phyloP scores from a whole-genome alignment of 257 asterid species.

The Scutellaria galericulata region DNA sequence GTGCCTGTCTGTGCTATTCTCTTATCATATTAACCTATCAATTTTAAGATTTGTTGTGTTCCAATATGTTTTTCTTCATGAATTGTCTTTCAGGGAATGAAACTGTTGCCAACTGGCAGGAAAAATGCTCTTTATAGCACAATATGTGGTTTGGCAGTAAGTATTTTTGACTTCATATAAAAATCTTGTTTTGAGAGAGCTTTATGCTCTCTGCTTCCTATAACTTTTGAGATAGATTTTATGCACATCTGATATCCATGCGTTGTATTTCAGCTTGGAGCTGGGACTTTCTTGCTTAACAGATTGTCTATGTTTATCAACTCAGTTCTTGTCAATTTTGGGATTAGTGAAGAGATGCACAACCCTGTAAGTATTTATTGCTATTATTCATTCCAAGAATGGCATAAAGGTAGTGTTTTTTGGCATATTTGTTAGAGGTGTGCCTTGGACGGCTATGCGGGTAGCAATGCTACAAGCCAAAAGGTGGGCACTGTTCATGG shows the following conservation, averaged over 20 bases:
- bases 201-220: slow-evolving; percentile 13
- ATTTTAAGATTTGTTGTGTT: not conserved
- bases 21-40: not conserved
- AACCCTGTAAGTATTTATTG: slow-evolving; percentile 69
- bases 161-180: slow-evolving; percentile 34
- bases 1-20: not conserved
- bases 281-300: slow-evolving; percentile 79
- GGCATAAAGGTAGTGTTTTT: not conserved
- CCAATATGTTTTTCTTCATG: slow-evolving; percentile 21
- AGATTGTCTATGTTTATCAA: slow-evolving; percentile 65
- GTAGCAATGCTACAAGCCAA: too few relatives aligned
- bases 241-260: slow-evolving; percentile 32
- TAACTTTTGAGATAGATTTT: slow-evolving; percentile 2
- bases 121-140: slow-evolving; percentile 80
- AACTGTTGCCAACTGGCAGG: slow-evolving; percentile 84
- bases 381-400: slow-evolving; percentile 24
- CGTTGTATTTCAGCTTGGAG: slow-evolving; percentile 73
- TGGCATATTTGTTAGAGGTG: too few relatives aligned
- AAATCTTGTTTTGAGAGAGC: slow-evolving; percentile 21
- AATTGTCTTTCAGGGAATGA: slow-evolving; percentile 76
- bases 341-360: slow-evolving; percentile 88
- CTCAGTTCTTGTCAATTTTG: slow-evolving; percentile 73
- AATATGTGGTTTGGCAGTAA: slow-evolving; percentile 79
- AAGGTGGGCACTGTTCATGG: too few relatives aligned
- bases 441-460: too few relatives aligned